Evolutionary conservation across 2,329 filamentous ascomycete species (phyloP).

Genomic region (Dendryphion nanum): DNA sequence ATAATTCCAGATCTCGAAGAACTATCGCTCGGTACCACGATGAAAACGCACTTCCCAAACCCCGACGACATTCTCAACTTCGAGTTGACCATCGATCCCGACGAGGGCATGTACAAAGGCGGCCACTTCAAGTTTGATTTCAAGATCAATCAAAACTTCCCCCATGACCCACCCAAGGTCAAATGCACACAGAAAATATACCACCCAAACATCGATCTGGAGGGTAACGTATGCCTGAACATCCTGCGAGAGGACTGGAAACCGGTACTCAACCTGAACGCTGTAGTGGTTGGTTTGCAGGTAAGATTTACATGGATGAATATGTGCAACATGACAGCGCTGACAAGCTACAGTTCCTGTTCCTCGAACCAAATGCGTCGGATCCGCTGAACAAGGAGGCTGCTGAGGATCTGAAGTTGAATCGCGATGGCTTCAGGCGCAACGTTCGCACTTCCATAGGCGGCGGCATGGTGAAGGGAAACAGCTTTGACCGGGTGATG

Average conservation of each 20-base stretch:
- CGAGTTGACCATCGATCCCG: constrained; percentile 75
- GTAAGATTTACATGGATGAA: constrained; percentile 44
- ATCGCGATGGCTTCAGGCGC: constrained; percentile 84
- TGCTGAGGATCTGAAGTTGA: constrained; percentile 83
- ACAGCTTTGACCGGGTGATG: constrained; percentile 75
- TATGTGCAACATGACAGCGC: neutral
- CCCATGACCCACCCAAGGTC: constrained; percentile 96
- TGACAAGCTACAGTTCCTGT: constrained; percentile 69
- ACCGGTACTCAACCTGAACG: constrained; percentile 93
- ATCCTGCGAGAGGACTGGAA: constrained; percentile 99
- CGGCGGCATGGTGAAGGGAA: constrained; percentile 72
- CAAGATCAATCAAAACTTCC: constrained; percentile 90
- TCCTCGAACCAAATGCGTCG: constrained; percentile 94
- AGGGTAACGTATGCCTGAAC: constrained; percentile 97
- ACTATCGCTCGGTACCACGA: constrained; percentile 73
- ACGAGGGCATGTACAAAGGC: constrained; percentile 85
- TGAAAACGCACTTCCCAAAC: constrained; percentile 79
- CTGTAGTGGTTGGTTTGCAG: constrained; percentile 91
- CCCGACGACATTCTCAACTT: constrained; percentile 86
- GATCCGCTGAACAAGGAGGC: constrained; percentile 99
- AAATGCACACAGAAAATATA: constrained; percentile 98
- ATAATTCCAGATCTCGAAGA: constrained; percentile 68
- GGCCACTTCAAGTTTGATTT: constrained; percentile 89
- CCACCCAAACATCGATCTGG: constrained; percentile 96
- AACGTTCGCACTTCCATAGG: constrained; percentile 84